Percentiles rank a stretch among this genome's conserved stretches.
Conservation (phyloP, 805 yeast genomes). For the Komagataella pastoris region DNA sequence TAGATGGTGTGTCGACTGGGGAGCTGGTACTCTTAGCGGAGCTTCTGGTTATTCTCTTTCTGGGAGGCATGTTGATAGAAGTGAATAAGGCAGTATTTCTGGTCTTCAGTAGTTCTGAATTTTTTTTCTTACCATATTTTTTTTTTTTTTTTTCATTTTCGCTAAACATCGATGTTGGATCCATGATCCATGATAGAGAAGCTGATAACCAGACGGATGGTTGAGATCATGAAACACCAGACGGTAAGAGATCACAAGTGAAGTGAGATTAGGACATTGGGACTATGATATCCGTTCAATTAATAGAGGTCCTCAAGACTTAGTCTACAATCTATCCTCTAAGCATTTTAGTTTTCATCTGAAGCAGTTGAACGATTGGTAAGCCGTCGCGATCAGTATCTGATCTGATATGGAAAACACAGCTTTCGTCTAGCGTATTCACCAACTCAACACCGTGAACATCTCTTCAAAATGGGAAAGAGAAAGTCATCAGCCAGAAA, state of each 20-base stretch:
- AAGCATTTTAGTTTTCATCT: no score
- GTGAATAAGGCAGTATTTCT: neutral
- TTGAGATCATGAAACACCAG: neutral
- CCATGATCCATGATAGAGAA: neutral
- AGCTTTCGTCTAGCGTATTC: neutral
- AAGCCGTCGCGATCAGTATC: neutral
- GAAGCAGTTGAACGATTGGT: no score
- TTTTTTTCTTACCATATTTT: neutral
- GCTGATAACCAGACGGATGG: neutral
- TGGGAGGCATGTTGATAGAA: slow-evolving; percentile 9
- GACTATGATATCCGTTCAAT: no score
- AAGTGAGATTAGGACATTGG: no score
- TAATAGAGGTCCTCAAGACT: no score
- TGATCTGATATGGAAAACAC: neutral
- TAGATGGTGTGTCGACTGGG: slow-evolving; percentile 1
- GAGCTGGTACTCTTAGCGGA: slow-evolving; percentile 1
- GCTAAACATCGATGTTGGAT: neutral
- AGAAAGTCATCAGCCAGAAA: slow-evolving; percentile 78
- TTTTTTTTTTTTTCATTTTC: neutral
- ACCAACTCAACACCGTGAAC: neutral
- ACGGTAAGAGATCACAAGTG: neutral
- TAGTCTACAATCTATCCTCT: no score
- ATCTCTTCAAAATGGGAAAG: slow-evolving; percentile 13
- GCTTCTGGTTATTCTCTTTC: slow-evolving; percentile 7
- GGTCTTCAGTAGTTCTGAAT: neutral